A percentile compares a stretch with the other conserved stretches of the same genome.
Evolutionary conservation across 1,284 basidiomycete genomes (phyloP).

Genomic region (Pseudozyma hubeiensis): DNA sequence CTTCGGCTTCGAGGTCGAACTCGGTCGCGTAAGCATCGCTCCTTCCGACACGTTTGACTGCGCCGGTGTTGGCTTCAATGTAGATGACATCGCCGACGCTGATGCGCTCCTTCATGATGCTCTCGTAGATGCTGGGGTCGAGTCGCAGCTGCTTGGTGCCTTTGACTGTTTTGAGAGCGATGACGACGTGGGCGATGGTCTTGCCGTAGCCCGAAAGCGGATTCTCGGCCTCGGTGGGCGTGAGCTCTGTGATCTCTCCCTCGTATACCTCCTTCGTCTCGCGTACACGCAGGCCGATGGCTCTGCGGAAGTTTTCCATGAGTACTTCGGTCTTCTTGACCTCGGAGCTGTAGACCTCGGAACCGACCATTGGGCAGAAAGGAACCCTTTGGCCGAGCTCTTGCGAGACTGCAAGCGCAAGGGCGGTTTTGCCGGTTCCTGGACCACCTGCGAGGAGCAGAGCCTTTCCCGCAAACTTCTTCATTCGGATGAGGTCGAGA

Average conservation of each 20-base stretch:
- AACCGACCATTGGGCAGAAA: constrained; percentile 98
- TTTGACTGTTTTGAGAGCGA: constrained; percentile 95
- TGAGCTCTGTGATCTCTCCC: constrained; percentile 96
- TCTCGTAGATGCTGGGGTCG: constrained; percentile 95
- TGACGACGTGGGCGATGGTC: constrained; percentile 95
- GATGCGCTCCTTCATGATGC: constrained; percentile 96
- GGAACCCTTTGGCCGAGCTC: constrained; percentile 94
- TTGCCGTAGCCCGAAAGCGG: constrained; percentile 87
- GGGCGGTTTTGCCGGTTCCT: constrained; percentile 93
- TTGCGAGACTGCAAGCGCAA: constrained; percentile 91
- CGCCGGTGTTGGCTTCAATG: constrained; percentile 91
- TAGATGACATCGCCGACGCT: constrained; percentile 97
- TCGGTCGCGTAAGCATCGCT: constrained; percentile 99
- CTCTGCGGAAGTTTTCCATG: constrained; percentile 92
- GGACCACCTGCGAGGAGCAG: constrained; percentile 88
- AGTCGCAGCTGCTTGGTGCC: constrained; percentile 97
- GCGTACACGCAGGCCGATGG: constrained; percentile 77
- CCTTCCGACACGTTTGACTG: constrained; percentile 96
- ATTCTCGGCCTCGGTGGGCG: constrained; percentile 77
- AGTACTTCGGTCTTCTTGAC: constrained; percentile 99
- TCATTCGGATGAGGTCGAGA: constrained; percentile 88
- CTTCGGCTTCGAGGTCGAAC: constrained; percentile 97
- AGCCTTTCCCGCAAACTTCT: constrained; percentile 91
- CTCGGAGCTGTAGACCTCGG: constrained; percentile 95
- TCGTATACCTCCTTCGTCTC: constrained; percentile 99